Percentiles rank a stretch among this genome's conserved stretches.
Conservation (phyloP, 768 basidiomycete species). For the Rhizopogon vesiculosus region DNA sequence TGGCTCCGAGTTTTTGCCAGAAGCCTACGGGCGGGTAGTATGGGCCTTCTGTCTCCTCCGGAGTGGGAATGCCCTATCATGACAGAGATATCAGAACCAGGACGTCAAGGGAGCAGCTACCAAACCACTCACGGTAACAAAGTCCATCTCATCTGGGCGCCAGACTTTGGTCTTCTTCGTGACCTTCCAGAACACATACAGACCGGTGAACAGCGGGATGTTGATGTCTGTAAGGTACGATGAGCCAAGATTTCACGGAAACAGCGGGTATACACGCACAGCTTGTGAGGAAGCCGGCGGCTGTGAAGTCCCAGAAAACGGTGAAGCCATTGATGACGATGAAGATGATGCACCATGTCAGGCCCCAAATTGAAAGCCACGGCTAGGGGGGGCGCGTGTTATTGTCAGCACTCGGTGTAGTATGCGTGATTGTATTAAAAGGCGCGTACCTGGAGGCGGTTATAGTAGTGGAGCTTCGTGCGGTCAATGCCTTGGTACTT, state of each 20-base stretch:
- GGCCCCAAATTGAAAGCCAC: conserved; percentile 62
- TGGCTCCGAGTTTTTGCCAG: conserved; percentile 5
- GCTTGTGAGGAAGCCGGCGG: conserved; percentile 44
- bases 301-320: conserved; percentile 60
- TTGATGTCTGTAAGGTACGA: conserved; percentile 25
- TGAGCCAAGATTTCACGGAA: not conserved
- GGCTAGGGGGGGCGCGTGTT: conserved; percentile 30
- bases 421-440: not conserved
- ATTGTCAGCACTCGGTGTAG: conserved; percentile 5
- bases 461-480: conserved; percentile 56
- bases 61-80: conserved; percentile 6
- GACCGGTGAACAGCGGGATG: conserved; percentile 15
- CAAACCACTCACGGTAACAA: conserved; percentile 48
- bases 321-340: conserved; percentile 51
- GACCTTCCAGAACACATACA: conserved; percentile 20
- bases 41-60: conserved; percentile 8
- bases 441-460: conserved; percentile 37
- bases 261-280: conserved; percentile 26
- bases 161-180: conserved; percentile 28
- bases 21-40: conserved; percentile 5
- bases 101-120: not conserved
- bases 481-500: conserved; percentile 65
- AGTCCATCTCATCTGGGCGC: conserved; percentile 65
- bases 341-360: conserved; percentile 57
- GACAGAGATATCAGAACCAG: not conserved